phyloP scores from a whole-genome alignment of 106 monocot genomes.

The Dendrobium officinale region DNA sequence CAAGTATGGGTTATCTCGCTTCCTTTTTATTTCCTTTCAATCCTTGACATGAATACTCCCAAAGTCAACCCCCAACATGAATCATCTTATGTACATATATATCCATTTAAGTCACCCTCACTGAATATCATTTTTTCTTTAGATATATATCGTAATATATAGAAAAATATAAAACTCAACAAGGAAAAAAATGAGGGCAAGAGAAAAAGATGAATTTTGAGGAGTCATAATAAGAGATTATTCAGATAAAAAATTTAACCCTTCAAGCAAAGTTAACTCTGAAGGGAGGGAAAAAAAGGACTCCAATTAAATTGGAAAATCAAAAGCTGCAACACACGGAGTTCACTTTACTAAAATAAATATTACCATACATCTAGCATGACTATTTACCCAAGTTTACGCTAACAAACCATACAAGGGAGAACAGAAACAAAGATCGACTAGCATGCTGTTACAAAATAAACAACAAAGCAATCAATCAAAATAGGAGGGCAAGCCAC shows the following conservation, averaged over 20 bases:
- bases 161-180: too few relatives aligned
- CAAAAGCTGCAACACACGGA: background rate
- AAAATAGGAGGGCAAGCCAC: slow-evolving; percentile 15
- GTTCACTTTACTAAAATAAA: background rate
- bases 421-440: too few relatives aligned
- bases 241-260: background rate
- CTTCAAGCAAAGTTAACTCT: background rate
- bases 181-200: too few relatives aligned
- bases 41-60: too few relatives aligned
- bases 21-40: too few relatives aligned
- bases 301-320: background rate
- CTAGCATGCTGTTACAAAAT: background rate
- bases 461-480: background rate
- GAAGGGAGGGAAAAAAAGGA: background rate
- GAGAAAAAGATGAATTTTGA: background rate
- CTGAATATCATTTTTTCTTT: too few relatives aligned
- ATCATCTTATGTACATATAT: too few relatives aligned
- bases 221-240: background rate
- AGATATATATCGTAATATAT: too few relatives aligned
- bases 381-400: background rate
- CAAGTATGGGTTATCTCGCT: too few relatives aligned
- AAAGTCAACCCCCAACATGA: too few relatives aligned
- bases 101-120: too few relatives aligned
- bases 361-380: background rate
- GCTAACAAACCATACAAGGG: background rate